phyloP scores from a whole-genome alignment of 2,329 filamentous ascomycete genomes.

The Talaromyces sp. region DNA sequence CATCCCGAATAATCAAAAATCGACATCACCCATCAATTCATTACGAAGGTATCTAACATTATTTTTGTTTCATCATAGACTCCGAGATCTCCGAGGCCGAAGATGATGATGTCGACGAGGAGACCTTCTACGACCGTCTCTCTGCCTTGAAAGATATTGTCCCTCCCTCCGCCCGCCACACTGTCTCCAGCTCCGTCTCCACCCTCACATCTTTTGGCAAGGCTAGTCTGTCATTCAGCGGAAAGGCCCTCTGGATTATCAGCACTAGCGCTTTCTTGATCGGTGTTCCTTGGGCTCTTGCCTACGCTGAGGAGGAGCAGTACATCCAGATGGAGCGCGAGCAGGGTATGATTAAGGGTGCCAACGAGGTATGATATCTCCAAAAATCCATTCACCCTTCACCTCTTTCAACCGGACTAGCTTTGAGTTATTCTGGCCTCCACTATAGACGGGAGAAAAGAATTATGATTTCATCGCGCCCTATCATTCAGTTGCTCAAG shows the following conservation, averaged over 20 bases:
- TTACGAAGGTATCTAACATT: conserved; percentile 1
- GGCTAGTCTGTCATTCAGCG: conserved; percentile 64
- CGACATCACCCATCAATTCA: conserved; percentile 17
- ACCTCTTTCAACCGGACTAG: no score
- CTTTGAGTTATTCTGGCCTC: no score
- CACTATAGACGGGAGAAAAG: no score
- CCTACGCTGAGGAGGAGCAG: conserved; percentile 94
- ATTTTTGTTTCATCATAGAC: conserved; percentile 53
- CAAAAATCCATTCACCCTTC: background rate
- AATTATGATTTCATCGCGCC: background rate
- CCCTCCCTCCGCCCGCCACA: conserved; percentile 70
- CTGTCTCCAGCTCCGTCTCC: conserved; percentile 62
- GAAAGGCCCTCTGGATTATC: conserved; percentile 88
- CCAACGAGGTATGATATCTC: conserved; percentile 66
- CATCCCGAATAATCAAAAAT: conserved; percentile 8
- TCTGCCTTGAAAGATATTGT: conserved; percentile 75
- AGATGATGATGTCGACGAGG: conserved; percentile 62
- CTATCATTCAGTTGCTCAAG: no score
- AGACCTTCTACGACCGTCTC: conserved; percentile 68
- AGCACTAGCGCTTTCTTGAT: conserved; percentile 86
- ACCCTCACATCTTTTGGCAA: conserved; percentile 48
- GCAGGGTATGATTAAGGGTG: conserved; percentile 91
- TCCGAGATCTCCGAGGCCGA: conserved; percentile 83
- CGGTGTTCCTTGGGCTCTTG: conserved; percentile 90
- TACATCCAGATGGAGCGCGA: conserved; percentile 97